These are phyloP conservation scores for Quercus variabilis DNA, from an alignment of 306 rosid species.

Conservation along the genomic window DNA sequence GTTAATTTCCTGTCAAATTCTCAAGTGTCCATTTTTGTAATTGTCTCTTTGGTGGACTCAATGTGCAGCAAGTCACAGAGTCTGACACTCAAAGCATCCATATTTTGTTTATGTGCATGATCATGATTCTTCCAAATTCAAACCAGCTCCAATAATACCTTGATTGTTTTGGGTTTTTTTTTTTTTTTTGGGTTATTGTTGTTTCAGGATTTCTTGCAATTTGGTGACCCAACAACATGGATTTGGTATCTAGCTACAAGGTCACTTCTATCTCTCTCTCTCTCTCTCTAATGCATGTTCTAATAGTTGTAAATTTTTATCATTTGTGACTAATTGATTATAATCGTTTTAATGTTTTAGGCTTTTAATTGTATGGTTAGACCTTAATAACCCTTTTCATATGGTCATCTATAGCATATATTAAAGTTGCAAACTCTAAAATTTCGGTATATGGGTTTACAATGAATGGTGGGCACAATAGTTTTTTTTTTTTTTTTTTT, in stretches of 20 bases:
- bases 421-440: not conserved
- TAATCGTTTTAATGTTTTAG: not conserved
- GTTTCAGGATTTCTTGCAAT: conserved; percentile 23
- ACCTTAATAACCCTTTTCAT: not conserved
- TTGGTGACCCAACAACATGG: conserved; percentile 51
- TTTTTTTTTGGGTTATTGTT: not conserved
- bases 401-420: not conserved
- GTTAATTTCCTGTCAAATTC: conserved; percentile 8
- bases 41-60: not conserved
- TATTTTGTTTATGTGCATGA: not conserved
- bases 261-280: conserved; percentile 30
- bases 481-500: not conserved
- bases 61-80: not conserved
- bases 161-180: not conserved
- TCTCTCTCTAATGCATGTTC: not conserved
- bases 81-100: not conserved
- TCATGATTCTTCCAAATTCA: not conserved
- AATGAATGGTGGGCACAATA: not conserved
- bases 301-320: not conserved
- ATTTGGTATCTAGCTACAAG: conserved; percentile 97
- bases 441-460: too few species aligned
- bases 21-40: not conserved
- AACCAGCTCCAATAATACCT: not conserved
- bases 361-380: not conserved
- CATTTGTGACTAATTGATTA: not conserved